Base-by-base conservation (phyloP, 2,329 filamentous ascomycete genomes). In the Plenodomus biglobosus region DNA sequence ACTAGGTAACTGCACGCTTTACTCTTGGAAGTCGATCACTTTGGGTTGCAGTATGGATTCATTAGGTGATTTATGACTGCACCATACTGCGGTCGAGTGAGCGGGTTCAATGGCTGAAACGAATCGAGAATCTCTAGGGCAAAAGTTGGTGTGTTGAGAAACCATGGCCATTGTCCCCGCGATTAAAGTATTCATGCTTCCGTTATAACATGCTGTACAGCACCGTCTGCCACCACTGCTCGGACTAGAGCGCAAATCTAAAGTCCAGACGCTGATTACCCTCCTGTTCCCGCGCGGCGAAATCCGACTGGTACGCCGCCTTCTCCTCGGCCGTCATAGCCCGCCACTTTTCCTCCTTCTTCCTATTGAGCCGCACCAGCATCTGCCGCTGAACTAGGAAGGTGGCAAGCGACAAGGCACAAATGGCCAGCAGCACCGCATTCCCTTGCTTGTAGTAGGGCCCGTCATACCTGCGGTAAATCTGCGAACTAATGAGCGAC, bases 371-470 rank as follows among this genome's bases (percentile, higher is more conserved):
- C 3, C 52, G 43, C 24, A 55, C 46, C 30, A 62, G 44, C 65
- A 71, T 55, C 80, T 82, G 38, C 71, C 72, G 63, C 66, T 75
- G 27, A 76, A 80, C 80, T 2, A 73, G 54, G 57, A 82, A 81
- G 0, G 78, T 74, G 2, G 71, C 57, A 1, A 79, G 40, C 45
- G 80, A 80, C 0, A 82, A 58, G 1, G 73, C 65, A 44, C 76
- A 76, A 44, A 84, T 73, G 1, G 68, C 72, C 19, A 85, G 71
- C 1, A 84, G 67, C 0, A 76, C 72, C 15, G 68, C 72, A 52
- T 85, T 83, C 1, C 82, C 82, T 0, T 73, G 72, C 16, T 72
- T 73, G 51, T 84, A 83, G 2, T 76, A 65, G 0, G 81, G 81
- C 44, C 76, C 76, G 54, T 85, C 81, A 42, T 78, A 72, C 13